A percentile compares a stretch with the other conserved stretches of the same genome.
Evolutionary conservation across 257 asterid genomes (phyloP).

Genomic region (Solanum medicagineum): DNA sequence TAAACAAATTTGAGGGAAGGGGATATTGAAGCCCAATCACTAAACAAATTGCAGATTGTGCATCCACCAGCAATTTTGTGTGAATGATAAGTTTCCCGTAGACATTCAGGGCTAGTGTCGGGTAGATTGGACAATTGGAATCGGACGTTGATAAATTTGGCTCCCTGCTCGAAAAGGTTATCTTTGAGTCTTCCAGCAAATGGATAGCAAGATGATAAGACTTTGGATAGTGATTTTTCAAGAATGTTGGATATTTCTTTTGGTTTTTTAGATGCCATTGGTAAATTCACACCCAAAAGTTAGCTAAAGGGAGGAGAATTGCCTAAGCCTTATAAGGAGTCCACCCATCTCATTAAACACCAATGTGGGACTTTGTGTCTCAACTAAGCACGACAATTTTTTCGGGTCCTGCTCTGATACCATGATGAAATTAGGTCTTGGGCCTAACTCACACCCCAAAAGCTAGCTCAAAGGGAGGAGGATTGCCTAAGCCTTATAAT

Average conservation of each 20-base stretch:
- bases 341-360: no score
- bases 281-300: no score
- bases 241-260: background rate
- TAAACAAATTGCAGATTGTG: background rate
- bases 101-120: background rate
- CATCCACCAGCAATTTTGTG: constrained; percentile 5
- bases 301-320: no score
- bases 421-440: no score
- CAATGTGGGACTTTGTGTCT: no score
- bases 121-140: background rate
- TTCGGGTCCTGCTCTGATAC: no score
- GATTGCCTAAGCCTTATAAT: no score
- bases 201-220: background rate
- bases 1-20: background rate
- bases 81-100: background rate
- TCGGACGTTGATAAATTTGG: background rate
- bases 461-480: no score
- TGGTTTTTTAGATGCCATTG: background rate
- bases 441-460: no score
- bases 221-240: background rate
- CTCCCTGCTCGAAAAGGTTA: background rate
- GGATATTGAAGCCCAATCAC: no score
- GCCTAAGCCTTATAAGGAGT: no score
- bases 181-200: constrained; percentile 2
- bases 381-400: no score